Base-by-base conservation (phyloP, 176 grass and related monocot species). In the Zea luxurians region DNA sequence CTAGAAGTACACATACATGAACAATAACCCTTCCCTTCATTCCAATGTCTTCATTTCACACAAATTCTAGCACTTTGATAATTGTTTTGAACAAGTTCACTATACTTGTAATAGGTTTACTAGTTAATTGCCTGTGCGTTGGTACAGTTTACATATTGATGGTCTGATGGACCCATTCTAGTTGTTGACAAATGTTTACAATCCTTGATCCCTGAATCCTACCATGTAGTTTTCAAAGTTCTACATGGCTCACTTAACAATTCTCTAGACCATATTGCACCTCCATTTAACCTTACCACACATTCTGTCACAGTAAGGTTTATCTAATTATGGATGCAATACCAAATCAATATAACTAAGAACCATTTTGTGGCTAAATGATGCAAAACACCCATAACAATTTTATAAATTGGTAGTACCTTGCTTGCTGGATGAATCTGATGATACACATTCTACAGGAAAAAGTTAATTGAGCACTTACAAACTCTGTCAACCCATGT, bases 401-500 rank as follows among this genome's bases (percentile, higher is more conserved):
- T 70, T 70, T 34, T 34, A 48, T 13, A 70, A 15, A 43, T 70
- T 70, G 10, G 18, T 70, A n/a, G 15, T 48, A 10, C 2, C 44
- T 49, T 6, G 10, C 6, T n/a, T 47, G 17, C 4, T 20, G 59
- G 44, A 70, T 58, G 16, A 66, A 36, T 41, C 34, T 52, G 11
- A 41, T 37, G 15, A 50, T 20, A 65, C 7, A 41, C 35, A 7
- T 64, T 27, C 0, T 53, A 13, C 9, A 70, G 5, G 10, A 61
- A 13, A 50, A 64, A 17, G 3, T 37, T 41, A 37, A n/a, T 2
- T 72, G 47, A 71, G 13, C 45, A 46, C 8, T 62, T 63, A 41
- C 15, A 71, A 48, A 49, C 7, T 57, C 34, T 35, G 37, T 27
- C 12, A n/a, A n/a, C n/a, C n/a, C n/a, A n/a, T n/a, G n/a, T 94